Base-by-base conservation (phyloP, 352 stramenopile species). In the Blastocystis sp. region DNA sequence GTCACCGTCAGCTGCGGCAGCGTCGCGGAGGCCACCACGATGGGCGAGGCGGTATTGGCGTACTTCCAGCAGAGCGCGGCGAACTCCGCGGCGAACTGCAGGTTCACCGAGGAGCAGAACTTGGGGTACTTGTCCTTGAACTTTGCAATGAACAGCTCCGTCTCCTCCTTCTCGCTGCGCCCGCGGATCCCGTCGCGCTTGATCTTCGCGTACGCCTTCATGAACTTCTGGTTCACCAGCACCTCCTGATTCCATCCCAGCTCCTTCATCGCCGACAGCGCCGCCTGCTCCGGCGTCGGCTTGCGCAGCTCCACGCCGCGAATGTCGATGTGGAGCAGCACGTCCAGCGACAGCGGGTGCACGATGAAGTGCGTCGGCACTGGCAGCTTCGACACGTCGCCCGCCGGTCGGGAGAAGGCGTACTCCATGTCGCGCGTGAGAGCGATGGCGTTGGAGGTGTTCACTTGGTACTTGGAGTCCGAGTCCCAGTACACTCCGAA, bases 401-500 rank as follows among this genome's bases (percentile, higher is more conserved):
- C n/a, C 7, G 48, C n/a, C 53, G 70, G 70, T 52, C 43, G 76
- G 5, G 41, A 1, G 48, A 88, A 88, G 21, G 61, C 41, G 3
- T 69, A 28, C n/a, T 41, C 64, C 78, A 88, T 88, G 28, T 88
- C 78, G 38, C 53, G 21, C 1, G 28, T 79, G 7, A 88, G n/a
- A 0, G 64, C 34, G 21, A 48, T 70, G 3, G 40, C 43, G 43
- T 66, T 60, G 17, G 40, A 43, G 11, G 78, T 88, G 11, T 78
- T 21, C 11, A 88, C 67, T 2, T 76, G 62, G 7, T 23, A 21
- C 17, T 41, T 43, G 23, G 34, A 69, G 34, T 88, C 78, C 2
- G 64, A 79, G 23, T 88, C 78, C 78, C 78, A 88, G 38, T 88
- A 88, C 1, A 88, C 43, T 23, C 64, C 78, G 9, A 88, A 43